Evolutionary conservation across 495 filamentous ascomycete genomes (phyloP).

Genomic region (Penicillium pancosmium): DNA sequence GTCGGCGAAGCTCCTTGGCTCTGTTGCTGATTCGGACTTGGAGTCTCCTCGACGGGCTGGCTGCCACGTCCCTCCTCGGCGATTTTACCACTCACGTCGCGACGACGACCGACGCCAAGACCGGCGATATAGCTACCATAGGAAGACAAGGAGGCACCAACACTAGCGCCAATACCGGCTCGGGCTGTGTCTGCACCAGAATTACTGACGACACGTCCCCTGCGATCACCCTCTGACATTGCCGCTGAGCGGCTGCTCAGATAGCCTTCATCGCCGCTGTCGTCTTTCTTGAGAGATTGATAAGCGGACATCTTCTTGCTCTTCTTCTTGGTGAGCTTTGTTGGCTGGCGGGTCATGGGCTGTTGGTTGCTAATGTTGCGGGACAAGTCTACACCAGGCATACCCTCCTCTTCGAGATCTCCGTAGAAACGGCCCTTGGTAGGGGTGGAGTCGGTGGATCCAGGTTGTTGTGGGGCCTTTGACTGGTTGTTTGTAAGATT

Average conservation of each 20-base stretch:
- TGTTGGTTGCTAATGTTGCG: slow-evolving; percentile 32
- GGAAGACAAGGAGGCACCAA: slow-evolving; percentile 41
- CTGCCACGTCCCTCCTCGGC: slow-evolving; percentile 79
- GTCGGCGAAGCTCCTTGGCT: slow-evolving; percentile 16
- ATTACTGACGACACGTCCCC: slow-evolving; percentile 56
- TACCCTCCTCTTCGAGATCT: slow-evolving; percentile 32
- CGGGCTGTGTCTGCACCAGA: slow-evolving; percentile 45
- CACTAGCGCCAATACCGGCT: slow-evolving; percentile 18
- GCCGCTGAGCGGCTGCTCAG: slow-evolving; percentile 29
- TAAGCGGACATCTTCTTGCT: slow-evolving; percentile 39
- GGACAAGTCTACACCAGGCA: slow-evolving; percentile 24
- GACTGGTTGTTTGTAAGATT: slow-evolving; percentile 37
- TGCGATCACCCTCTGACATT: slow-evolving; percentile 40
- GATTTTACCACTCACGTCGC: slow-evolving; percentile 82
- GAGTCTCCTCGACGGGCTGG: slow-evolving; percentile 19
- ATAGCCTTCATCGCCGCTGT: slow-evolving; percentile 28
- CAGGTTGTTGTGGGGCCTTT: slow-evolving; percentile 10
- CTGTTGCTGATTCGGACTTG: slow-evolving; percentile 11
- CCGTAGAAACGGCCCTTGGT: slow-evolving; percentile 41
- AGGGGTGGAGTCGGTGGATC: slow-evolving; percentile 20
- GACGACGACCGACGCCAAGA: slow-evolving; percentile 47
- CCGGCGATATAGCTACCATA: slow-evolving; percentile 62
- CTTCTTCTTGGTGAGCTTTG: slow-evolving; percentile 38
- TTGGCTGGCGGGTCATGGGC: slow-evolving; percentile 25
- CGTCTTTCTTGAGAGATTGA: slow-evolving; percentile 40